A percentile compares a stretch with the other conserved stretches of the same genome.
phyloP scores from a whole-genome alignment of 768 basidiomycete genomes.

The Lactarius trivialis region DNA sequence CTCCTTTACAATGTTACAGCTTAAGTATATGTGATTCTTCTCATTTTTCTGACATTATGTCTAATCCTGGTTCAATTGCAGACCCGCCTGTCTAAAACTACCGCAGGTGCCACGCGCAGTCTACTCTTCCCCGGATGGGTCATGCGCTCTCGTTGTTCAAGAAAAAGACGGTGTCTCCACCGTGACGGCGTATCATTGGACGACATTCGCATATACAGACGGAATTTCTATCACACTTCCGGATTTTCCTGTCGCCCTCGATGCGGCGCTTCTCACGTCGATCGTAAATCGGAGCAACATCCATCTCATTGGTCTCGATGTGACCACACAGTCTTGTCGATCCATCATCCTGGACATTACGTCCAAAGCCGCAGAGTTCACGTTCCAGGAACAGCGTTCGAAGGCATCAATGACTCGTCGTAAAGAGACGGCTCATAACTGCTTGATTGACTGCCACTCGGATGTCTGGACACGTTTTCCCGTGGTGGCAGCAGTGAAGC shows the following conservation, averaged over 20 bases:
- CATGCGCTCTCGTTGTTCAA: constrained; percentile 41
- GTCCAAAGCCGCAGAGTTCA: constrained; percentile 49
- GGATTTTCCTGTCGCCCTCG: constrained; percentile 20
- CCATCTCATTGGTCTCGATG: constrained; percentile 40
- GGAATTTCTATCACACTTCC: constrained; percentile 38
- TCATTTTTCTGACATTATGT: background rate
- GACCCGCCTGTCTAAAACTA: constrained; percentile 42
- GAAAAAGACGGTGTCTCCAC: background rate
- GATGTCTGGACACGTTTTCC: no score
- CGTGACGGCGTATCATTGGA: constrained; percentile 47
- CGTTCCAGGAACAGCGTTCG: constrained; percentile 41
- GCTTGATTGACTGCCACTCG: no score
- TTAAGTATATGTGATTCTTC: constrained; percentile 33
- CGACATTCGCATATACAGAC: constrained; percentile 44
- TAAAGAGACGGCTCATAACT: constrained; percentile 36
- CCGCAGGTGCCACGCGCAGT: constrained; percentile 31
- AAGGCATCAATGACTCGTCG: constrained; percentile 20
- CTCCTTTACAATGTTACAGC: constrained; percentile 47
- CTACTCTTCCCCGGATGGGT: constrained; percentile 47
- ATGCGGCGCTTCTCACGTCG: constrained; percentile 38
- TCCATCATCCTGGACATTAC: constrained; percentile 49
- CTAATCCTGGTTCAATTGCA: constrained; percentile 26
- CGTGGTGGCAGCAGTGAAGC: no score
- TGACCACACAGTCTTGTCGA: constrained; percentile 28
- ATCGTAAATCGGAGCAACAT: constrained; percentile 38